These are phyloP conservation scores for Verticillium dahliae DNA, from an alignment of 2,329 filamentous ascomycete genomes.

Conservation along the genomic window DNA sequence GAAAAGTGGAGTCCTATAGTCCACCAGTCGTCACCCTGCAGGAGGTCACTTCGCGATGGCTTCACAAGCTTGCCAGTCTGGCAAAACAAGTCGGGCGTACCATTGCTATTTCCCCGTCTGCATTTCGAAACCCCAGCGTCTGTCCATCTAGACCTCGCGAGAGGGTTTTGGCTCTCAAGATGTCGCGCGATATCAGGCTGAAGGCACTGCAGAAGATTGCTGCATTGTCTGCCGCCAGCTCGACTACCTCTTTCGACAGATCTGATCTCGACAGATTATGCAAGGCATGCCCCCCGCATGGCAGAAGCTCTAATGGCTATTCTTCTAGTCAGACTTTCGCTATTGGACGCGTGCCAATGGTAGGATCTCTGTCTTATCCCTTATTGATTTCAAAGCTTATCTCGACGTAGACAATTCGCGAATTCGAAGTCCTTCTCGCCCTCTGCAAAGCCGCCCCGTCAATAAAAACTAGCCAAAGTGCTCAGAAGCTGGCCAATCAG, in stretches of 20 bases:
- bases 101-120: neutral
- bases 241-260: slow-evolving; percentile 48
- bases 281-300: slow-evolving; percentile 45
- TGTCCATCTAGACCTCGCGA: neutral
- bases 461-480: slow-evolving; percentile 64
- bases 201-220: slow-evolving; percentile 61
- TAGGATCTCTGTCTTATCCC: slow-evolving; percentile 23
- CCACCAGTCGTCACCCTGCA: slow-evolving; percentile 9
- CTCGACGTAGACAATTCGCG: slow-evolving; percentile 63
- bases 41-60: slow-evolving; percentile 2
- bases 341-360: slow-evolving; percentile 54
- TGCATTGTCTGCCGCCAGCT: slow-evolving; percentile 50
- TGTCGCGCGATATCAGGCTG: slow-evolving; percentile 52
- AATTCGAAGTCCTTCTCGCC: slow-evolving; percentile 86
- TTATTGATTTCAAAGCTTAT: neutral
- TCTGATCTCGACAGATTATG: slow-evolving; percentile 59
- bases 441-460: slow-evolving; percentile 84
- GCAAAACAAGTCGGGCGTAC: neutral
- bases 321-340: slow-evolving; percentile 31
- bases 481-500: slow-evolving; percentile 71
- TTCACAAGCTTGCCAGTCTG: neutral
- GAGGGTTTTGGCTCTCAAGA: slow-evolving; percentile 14
- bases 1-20: slow-evolving; percentile 11
- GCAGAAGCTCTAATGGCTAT: slow-evolving; percentile 41
- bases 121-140: neutral